These are phyloP conservation scores for Syzygium aromaticum DNA, from an alignment of 345 rosid genomes.

Conservation along the genomic window DNA sequence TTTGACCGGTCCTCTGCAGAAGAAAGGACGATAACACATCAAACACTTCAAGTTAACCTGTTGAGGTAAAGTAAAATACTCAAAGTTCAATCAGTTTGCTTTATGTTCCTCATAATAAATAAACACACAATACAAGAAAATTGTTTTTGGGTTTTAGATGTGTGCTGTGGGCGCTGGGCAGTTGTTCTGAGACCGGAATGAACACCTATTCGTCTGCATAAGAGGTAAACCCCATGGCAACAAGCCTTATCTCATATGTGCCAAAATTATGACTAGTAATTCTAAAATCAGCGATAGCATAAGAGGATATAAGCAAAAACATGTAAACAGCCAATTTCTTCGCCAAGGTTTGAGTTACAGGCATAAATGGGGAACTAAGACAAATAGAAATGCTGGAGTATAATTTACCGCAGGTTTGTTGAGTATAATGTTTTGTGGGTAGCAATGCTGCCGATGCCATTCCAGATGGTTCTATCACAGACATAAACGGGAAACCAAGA, in stretches of 20 bases:
- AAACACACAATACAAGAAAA: neutral
- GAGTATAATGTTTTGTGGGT: conserved; percentile 5
- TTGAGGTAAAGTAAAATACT: neutral
- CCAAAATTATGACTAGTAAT: neutral
- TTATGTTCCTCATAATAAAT: neutral
- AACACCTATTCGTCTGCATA: neutral
- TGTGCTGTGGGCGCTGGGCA: neutral
- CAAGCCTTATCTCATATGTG: neutral
- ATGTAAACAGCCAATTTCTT: neutral
- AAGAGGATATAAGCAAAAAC: neutral
- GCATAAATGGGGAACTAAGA: neutral
- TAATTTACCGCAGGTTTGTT: neutral
- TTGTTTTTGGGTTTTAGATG: neutral
- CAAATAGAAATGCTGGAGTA: neutral
- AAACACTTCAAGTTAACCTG: neutral
- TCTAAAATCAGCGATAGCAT: neutral
- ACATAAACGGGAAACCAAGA: conserved; percentile 99
- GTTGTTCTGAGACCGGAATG: neutral
- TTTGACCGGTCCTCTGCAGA: neutral
- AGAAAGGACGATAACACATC: neutral
- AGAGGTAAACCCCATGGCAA: neutral
- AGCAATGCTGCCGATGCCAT: conserved; percentile 29
- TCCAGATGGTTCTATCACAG: conserved; percentile 72
- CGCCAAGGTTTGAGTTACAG: neutral
- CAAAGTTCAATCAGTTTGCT: neutral